Evolutionary conservation across 495 filamentous ascomycete genomes (phyloP).

Genomic region (Penicillium nucicola): DNA sequence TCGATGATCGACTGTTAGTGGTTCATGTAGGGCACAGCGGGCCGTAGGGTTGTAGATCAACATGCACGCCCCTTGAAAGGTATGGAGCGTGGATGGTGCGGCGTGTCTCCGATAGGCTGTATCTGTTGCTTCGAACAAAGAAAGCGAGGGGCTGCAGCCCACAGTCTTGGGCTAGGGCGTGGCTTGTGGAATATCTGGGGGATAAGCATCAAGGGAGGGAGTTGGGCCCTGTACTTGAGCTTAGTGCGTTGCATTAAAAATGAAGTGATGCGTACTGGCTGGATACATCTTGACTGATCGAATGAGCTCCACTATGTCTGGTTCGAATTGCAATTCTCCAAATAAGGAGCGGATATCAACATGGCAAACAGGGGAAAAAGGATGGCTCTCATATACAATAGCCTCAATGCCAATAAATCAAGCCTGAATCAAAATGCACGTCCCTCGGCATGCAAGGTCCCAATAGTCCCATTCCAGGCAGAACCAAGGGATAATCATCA

Average conservation of each 20-base stretch:
- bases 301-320: background rate
- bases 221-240: background rate
- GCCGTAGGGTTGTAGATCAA: conserved; percentile 9
- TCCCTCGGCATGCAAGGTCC: conserved; percentile 28
- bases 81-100: conserved; percentile 1
- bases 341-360: no score
- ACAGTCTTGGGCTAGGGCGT: background rate
- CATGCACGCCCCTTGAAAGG: conserved; percentile 2
- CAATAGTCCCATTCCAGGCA: conserved; percentile 18
- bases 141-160: conserved; percentile 12
- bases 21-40: background rate
- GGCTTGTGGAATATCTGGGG: conserved; percentile 5
- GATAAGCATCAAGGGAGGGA: conserved; percentile 15
- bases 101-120: conserved; percentile 19
- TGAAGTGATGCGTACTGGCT: background rate
- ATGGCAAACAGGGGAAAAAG: background rate
- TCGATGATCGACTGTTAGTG: no score
- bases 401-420: background rate
- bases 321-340: no score
- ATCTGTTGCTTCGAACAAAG: conserved; percentile 3
- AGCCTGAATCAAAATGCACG: background rate
- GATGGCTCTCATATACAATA: background rate
- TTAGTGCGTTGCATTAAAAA: conserved; percentile 6
- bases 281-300: background rate
- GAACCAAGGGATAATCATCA: conserved; percentile 16